Evolutionary conservation across 176 grass and related monocot genomes (phyloP).

Genomic region (sorghum (Sorghum bicolor)): DNA sequence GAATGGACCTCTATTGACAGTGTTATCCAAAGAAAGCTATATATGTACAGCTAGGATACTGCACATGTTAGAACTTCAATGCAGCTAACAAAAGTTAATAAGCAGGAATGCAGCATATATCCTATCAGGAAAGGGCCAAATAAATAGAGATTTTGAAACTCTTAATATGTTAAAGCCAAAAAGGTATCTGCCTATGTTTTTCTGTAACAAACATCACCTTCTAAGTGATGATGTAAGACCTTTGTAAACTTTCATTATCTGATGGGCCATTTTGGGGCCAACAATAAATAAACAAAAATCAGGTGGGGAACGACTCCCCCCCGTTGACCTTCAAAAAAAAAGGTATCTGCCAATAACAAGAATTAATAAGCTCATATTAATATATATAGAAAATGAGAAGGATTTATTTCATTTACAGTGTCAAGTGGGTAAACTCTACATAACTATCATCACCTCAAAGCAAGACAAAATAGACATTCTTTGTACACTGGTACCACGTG

Average conservation of each 20-base stretch:
- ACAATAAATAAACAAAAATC: no score
- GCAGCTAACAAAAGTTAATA: background rate
- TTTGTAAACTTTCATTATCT: no score
- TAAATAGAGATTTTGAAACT: background rate
- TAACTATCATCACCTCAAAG: background rate
- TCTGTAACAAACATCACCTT: no score
- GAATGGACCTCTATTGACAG: background rate
- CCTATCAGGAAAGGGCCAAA: background rate
- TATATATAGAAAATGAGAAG: background rate
- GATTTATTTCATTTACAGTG: background rate
- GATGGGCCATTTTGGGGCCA: no score
- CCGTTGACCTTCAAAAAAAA: no score
- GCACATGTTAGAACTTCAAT: background rate
- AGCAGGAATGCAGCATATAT: background rate
- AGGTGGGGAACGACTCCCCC: no score
- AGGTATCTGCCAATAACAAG: background rate
- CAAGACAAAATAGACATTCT: background rate
- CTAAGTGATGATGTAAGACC: no score
- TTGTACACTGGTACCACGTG: background rate
- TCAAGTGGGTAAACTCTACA: background rate
- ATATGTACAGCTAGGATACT: background rate
- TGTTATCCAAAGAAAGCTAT: conserved; percentile 7
- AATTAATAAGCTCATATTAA: background rate
- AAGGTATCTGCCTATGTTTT: no score
- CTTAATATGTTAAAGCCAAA: background rate